Evolutionary conservation across 2,329 filamentous ascomycete species (phyloP).

Genomic region (Ceratocystis harringtonii): DNA sequence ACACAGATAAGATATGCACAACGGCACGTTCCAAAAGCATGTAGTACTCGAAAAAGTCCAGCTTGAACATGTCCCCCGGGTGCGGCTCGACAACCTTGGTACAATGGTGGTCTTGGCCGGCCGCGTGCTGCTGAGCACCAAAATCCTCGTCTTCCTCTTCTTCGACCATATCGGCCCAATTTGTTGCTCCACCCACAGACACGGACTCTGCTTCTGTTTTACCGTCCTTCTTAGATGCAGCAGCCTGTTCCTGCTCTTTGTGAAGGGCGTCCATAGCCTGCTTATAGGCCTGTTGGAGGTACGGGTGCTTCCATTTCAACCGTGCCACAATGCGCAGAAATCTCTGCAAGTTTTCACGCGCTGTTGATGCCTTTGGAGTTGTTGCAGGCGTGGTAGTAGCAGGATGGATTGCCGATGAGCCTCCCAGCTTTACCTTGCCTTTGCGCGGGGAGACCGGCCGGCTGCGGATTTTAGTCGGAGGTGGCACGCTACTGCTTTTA

Average conservation of each 20-base stretch:
- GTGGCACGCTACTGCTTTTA: not conserved
- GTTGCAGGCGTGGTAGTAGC: slow-evolving; percentile 2
- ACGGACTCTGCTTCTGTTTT: not conserved
- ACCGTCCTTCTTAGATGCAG: not conserved
- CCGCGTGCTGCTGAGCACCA: not conserved
- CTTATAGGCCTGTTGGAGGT: slow-evolving; percentile 42
- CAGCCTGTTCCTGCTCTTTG: not conserved
- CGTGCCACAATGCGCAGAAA: slow-evolving; percentile 25
- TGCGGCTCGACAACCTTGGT: slow-evolving; percentile 33
- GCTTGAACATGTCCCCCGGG: slow-evolving; percentile 49
- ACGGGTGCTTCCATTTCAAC: slow-evolving; percentile 48
- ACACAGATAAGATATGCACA: slow-evolving; percentile 50
- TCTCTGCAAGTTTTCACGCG: slow-evolving; percentile 14
- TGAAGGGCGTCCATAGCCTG: slow-evolving; percentile 28
- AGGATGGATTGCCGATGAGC: not conserved
- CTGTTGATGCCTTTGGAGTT: slow-evolving; percentile 7
- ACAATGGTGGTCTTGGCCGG: not conserved
- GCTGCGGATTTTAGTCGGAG: not conserved
- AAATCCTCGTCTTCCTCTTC: slow-evolving; percentile 21
- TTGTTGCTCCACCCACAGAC: not conserved
- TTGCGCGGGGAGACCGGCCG: not conserved
- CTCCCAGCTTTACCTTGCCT: not conserved
- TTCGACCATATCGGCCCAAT: slow-evolving; percentile 12
- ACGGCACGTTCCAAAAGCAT: slow-evolving; percentile 56
- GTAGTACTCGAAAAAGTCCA: slow-evolving; percentile 67